Percentiles rank a stretch among this genome's conserved stretches.
Conservation (phyloP, 371 early-diverging fungal genomes). For the Rhizopus microsporus region DNA sequence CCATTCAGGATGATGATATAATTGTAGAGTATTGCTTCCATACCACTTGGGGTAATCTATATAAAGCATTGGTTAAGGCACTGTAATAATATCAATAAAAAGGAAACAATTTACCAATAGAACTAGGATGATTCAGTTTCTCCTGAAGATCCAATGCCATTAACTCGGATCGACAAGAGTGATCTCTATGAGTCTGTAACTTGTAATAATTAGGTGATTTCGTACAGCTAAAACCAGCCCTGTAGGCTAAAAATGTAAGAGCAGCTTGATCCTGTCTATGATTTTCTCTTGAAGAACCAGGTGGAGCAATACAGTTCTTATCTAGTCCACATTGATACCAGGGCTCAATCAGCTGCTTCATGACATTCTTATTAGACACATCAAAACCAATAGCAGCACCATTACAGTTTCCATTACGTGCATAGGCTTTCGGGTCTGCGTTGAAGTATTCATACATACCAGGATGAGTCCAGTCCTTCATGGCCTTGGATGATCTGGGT, state of each 20-base stretch:
- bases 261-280: slow-evolving; percentile 65
- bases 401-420: slow-evolving; percentile 51
- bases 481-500: slow-evolving; percentile 42
- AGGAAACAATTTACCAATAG: slow-evolving; percentile 22
- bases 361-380: slow-evolving; percentile 35
- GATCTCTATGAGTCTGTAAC: slow-evolving; percentile 28
- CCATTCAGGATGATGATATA: slow-evolving; percentile 39
- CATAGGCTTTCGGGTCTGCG: slow-evolving; percentile 36
- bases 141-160: slow-evolving; percentile 27
- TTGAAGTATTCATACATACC: slow-evolving; percentile 51
- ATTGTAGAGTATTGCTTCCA: slow-evolving; percentile 23
- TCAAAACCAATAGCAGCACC: slow-evolving; percentile 59
- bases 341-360: slow-evolving; percentile 42
- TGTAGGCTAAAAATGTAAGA: slow-evolving; percentile 49
- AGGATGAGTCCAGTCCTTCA: slow-evolving; percentile 51
- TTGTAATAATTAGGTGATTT: slow-evolving; percentile 17
- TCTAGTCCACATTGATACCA: slow-evolving; percentile 53
- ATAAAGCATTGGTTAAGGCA: neutral
- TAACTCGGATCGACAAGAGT: slow-evolving; percentile 25
- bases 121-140: slow-evolving; percentile 28
- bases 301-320: slow-evolving; percentile 60
- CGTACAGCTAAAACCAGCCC: slow-evolving; percentile 22
- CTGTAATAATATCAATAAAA: neutral
- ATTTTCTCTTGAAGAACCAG: slow-evolving; percentile 51
- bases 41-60: slow-evolving; percentile 37